Percentiles rank a stretch among this genome's conserved stretches.
phyloP scores from a whole-genome alignment of 306 rosid genomes.

The Biancaea sappan region DNA sequence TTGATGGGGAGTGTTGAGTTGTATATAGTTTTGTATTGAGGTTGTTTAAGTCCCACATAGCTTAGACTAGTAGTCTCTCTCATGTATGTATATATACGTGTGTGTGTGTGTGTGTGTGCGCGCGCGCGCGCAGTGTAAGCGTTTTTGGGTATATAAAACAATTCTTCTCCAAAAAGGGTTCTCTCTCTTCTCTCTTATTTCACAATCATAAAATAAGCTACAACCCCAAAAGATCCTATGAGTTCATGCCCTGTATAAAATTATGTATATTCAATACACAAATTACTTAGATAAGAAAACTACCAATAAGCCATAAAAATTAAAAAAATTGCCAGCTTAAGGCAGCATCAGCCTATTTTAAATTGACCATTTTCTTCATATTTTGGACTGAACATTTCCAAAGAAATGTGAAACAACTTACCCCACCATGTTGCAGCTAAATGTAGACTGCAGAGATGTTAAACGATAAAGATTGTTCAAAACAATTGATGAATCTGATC shows the following conservation, averaged over 20 bases:
- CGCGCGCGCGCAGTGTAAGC: too few species aligned
- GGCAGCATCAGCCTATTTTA: constrained; percentile 16
- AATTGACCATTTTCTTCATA: background rate
- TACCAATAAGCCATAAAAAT: background rate
- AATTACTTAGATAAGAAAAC: constrained; percentile 2
- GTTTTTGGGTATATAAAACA: too few species aligned
- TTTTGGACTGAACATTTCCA: background rate
- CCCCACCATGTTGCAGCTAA: constrained; percentile 99
- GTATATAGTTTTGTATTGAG: too few species aligned
- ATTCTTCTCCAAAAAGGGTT: too few species aligned
- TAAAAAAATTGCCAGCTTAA: background rate
- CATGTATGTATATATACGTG: too few species aligned
- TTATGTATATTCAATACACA: background rate
- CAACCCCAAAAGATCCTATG: background rate
- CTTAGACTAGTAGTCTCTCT: too few species aligned
- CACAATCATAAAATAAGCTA: too few species aligned
- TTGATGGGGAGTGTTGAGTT: too few species aligned
- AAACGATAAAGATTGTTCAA: constrained; percentile 86
- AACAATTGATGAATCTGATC: constrained; percentile 83
- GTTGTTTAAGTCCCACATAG: too few species aligned
- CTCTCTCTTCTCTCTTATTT: too few species aligned
- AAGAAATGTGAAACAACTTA: constrained; percentile 49
- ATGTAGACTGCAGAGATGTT: constrained; percentile 82
- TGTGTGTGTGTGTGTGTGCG: too few species aligned
- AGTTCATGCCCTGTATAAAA: background rate